phyloP scores from a whole-genome alignment of 768 basidiomycete species.

The Collybia sordida region DNA sequence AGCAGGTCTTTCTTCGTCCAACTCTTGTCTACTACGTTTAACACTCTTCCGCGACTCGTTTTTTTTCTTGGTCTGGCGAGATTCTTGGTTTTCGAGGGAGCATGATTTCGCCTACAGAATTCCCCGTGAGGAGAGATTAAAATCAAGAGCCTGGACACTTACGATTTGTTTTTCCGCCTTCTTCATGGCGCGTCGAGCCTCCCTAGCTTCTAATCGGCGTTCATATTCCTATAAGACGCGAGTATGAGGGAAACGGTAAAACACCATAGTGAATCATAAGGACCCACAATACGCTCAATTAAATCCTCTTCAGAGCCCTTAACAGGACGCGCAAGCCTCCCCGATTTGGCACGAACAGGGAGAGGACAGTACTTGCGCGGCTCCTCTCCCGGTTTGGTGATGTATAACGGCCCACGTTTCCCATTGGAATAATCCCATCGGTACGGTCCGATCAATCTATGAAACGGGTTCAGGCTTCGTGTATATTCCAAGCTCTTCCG shows the following conservation, averaged over 20 bases:
- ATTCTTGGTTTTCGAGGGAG: neutral
- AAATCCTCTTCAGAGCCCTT: constrained; percentile 13
- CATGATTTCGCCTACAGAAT: neutral
- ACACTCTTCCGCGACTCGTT: neutral
- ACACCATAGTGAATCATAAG: neutral
- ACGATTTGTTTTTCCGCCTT: neutral
- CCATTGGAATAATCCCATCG: too few species aligned
- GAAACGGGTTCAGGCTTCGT: too few species aligned
- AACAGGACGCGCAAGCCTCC: neutral
- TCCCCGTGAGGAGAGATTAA: neutral
- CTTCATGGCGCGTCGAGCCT: neutral
- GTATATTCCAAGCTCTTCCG: too few species aligned
- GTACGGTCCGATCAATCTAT: too few species aligned
- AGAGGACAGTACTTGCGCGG: neutral
- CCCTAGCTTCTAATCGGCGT: neutral
- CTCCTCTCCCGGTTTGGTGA: neutral
- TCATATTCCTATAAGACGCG: neutral
- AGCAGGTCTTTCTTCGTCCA: too few species aligned
- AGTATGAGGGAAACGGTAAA: neutral
- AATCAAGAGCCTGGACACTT: neutral
- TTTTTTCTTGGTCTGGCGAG: neutral
- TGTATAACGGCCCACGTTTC: neutral
- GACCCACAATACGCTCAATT: constrained; percentile 5
- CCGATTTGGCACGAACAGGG: neutral
- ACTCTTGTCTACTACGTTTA: neutral